Conservation (phyloP, 495 filamentous ascomycete species). For the Aspergillus taichungensis region DNA sequence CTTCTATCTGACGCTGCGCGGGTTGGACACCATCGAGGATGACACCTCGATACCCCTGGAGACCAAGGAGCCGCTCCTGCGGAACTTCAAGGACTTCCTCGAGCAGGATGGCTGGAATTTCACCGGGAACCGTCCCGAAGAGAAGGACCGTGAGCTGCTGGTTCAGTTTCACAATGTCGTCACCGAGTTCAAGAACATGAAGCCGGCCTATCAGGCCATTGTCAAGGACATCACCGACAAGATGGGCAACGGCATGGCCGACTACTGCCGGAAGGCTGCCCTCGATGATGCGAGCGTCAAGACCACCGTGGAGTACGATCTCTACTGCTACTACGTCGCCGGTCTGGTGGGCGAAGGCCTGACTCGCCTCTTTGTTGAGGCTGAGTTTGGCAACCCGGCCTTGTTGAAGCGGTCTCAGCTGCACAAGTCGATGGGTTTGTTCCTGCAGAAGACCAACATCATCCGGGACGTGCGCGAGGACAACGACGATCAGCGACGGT, state of each 20-base stretch:
- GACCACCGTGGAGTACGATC: slow-evolving; percentile 80
- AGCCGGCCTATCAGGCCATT: slow-evolving; percentile 72
- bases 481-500: slow-evolving; percentile 72
- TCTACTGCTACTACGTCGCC: slow-evolving; percentile 98
- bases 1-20: slow-evolving; percentile 91
- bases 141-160: slow-evolving; percentile 88
- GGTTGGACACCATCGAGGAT: slow-evolving; percentile 94
- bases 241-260: slow-evolving; percentile 99
- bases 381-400: slow-evolving; percentile 76
- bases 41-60: slow-evolving; percentile 83
- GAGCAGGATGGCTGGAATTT: slow-evolving; percentile 87
- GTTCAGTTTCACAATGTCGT: slow-evolving; percentile 86
- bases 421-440: slow-evolving; percentile 92
- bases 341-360: slow-evolving; percentile 90
- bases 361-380: slow-evolving; percentile 85
- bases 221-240: slow-evolving; percentile 90
- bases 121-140: slow-evolving; percentile 73
- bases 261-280: slow-evolving; percentile 78
- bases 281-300: slow-evolving; percentile 69
- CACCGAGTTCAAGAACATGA: slow-evolving; percentile 80
- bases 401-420: slow-evolving; percentile 70
- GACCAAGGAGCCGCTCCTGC: slow-evolving; percentile 78
- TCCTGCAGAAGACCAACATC: slow-evolving; percentile 97
- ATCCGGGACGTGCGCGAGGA: slow-evolving; percentile 94
- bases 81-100: slow-evolving; percentile 68